phyloP scores from a whole-genome alignment of 768 basidiomycete species.

The Amanita exitialis region DNA sequence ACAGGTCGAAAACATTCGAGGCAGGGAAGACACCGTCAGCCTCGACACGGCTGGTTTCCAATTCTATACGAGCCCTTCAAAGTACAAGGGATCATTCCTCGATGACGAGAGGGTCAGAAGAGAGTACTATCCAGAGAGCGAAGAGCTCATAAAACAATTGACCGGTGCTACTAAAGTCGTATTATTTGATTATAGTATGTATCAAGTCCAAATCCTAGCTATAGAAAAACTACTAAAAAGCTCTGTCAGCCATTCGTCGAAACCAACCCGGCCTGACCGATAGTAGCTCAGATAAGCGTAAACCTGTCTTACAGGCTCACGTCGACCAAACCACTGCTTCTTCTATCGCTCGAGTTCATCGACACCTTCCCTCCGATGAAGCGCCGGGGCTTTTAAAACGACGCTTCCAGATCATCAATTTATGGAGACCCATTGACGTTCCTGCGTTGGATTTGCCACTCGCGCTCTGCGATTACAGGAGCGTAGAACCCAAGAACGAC shows the following conservation, averaged over 20 bases:
- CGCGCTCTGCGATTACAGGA: conserved; percentile 39
- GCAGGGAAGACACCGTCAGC: conserved; percentile 31
- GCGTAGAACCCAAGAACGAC: conserved; percentile 30
- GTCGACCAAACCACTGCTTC: conserved; percentile 42
- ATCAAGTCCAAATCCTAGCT: not conserved
- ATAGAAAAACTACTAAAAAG: not conserved
- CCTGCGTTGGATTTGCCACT: conserved; percentile 41
- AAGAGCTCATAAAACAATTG: conserved; percentile 45
- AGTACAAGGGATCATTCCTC: conserved; percentile 27
- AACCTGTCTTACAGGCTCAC: conserved; percentile 32
- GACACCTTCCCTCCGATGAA: conserved; percentile 39
- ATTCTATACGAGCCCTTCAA: conserved; percentile 22
- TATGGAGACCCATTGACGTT: conserved; percentile 47
- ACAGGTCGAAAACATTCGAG: conserved; percentile 42
- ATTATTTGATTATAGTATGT: conserved; percentile 36
- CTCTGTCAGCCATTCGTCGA: conserved; percentile 31
- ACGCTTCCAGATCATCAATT: conserved; percentile 50
- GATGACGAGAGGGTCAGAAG: conserved; percentile 37
- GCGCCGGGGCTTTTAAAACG: conserved; percentile 31
- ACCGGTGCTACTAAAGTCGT: conserved; percentile 50
- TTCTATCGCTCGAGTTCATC: conserved; percentile 34
- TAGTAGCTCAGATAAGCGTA: too few species aligned
- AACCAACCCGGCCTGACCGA: too few species aligned
- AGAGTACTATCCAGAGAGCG: conserved; percentile 55
- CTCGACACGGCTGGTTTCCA: conserved; percentile 46